Percentiles rank a stretch among this genome's conserved stretches.
Conservation (phyloP, 495 filamentous ascomycete species). For the Penicillium goetzii region DNA sequence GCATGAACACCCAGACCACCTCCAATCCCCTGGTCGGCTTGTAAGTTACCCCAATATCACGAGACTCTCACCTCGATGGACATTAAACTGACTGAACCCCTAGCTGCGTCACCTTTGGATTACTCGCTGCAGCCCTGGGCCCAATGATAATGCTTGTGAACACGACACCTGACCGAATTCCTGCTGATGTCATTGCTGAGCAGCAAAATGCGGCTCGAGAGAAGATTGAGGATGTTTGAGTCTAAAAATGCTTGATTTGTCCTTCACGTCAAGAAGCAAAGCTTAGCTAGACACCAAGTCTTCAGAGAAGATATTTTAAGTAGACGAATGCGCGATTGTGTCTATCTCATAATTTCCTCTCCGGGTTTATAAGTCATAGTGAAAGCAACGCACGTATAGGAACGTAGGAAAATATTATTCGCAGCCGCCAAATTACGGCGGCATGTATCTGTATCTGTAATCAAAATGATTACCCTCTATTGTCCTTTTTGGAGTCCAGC, state of each 20-base stretch:
- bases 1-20: slow-evolving; percentile 38
- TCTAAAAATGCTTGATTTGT: not conserved
- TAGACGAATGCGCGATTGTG: not conserved
- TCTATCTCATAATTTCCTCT: not conserved
- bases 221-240: slow-evolving; percentile 16
- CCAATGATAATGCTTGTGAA: slow-evolving; percentile 39
- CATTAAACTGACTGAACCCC: slow-evolving; percentile 2
- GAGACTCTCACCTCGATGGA: not conserved
- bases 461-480: not conserved
- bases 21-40: slow-evolving; percentile 34
- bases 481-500: not conserved
- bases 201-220: slow-evolving; percentile 27
- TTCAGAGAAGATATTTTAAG: no score
- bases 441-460: not conserved
- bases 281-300: no score
- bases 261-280: no score
- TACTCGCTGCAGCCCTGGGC: slow-evolving; percentile 27
- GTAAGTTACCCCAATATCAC: slow-evolving; percentile 19
- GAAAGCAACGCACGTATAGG: no score
- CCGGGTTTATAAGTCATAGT: no score
- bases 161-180: slow-evolving; percentile 35
- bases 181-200: slow-evolving; percentile 36
- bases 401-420: not conserved
- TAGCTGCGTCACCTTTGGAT: slow-evolving; percentile 33
- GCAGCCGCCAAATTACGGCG: not conserved